These are phyloP conservation scores for Phytophthora litchii DNA, from an alignment of 352 stramenopile genomes.

Conservation along the genomic window DNA sequence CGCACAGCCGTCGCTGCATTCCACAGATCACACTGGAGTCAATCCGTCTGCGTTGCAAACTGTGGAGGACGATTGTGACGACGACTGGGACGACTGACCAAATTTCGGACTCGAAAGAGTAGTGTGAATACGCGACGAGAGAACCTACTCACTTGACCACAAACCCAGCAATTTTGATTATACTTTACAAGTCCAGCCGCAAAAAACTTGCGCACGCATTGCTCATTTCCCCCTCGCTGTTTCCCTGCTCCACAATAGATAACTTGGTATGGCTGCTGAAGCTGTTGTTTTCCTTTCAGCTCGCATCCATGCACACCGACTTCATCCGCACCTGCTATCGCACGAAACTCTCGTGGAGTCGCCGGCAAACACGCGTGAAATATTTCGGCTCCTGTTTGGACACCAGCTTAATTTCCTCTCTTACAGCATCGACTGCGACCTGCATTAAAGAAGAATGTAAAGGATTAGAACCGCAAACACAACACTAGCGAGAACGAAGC, in stretches of 20 bases:
- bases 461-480: background rate
- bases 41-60: slow-evolving; percentile 16
- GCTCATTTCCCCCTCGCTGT: slow-evolving; percentile 2
- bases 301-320: background rate
- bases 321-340: slow-evolving; percentile 29
- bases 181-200: slow-evolving; percentile 44
- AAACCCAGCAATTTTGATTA: slow-evolving; percentile 44
- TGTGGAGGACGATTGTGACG: slow-evolving; percentile 63
- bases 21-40: slow-evolving; percentile 38
- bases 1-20: slow-evolving; percentile 74
- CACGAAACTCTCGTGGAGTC: slow-evolving; percentile 54
- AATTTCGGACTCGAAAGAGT: background rate
- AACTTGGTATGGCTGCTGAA: slow-evolving; percentile 21
- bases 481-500: slow-evolving; percentile 4
- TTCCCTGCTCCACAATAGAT: slow-evolving; percentile 41
- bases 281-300: background rate
- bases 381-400: slow-evolving; percentile 54
- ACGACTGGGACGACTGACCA: slow-evolving; percentile 86
- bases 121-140: slow-evolving; percentile 2
- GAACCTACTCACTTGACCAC: slow-evolving; percentile 10
- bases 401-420: slow-evolving; percentile 50
- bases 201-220: slow-evolving; percentile 11
- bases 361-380: slow-evolving; percentile 56
- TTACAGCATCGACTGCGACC: slow-evolving; percentile 55
- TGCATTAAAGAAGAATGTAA: slow-evolving; percentile 27